These are phyloP conservation scores for Conticribra weissflogii DNA, from an alignment of 108 stramenopile genomes.

Conservation along the genomic window DNA sequence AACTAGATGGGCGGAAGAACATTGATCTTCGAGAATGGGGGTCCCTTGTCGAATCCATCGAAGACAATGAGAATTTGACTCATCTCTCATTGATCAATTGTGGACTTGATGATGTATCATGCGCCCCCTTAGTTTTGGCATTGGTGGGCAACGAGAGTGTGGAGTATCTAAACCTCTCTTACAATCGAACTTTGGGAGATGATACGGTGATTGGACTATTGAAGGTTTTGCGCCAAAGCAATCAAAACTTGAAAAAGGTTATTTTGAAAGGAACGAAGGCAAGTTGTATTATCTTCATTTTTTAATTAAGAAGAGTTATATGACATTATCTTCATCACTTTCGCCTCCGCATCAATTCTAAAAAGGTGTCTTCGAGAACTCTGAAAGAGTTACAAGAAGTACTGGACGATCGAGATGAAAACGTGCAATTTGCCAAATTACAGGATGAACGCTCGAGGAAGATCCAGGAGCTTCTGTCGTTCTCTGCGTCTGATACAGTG, in stretches of 20 bases:
- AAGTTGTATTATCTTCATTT: not conserved
- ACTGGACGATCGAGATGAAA: slow-evolving; percentile 6
- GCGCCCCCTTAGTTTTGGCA: slow-evolving; percentile 13
- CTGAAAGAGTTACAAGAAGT: not conserved
- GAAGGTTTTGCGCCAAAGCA: not conserved
- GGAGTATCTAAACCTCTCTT: slow-evolving; percentile 14
- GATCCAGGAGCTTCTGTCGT: slow-evolving; percentile 16
- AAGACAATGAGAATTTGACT: slow-evolving; percentile 22
- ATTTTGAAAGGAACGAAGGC: not conserved
- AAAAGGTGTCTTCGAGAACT: not conserved
- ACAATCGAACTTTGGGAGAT: slow-evolving; percentile 20
- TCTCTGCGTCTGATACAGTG: slow-evolving; percentile 7
- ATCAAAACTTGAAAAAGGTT: not conserved
- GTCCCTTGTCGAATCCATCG: slow-evolving; percentile 21
- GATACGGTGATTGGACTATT: slow-evolving; percentile 2
- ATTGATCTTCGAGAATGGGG: slow-evolving; percentile 25
- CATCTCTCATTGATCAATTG: slow-evolving; percentile 25
- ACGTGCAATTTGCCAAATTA: not conserved
- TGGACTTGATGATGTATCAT: slow-evolving; percentile 17
- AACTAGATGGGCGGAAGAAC: slow-evolving; percentile 30
- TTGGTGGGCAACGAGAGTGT: slow-evolving; percentile 33
- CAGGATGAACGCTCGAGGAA: slow-evolving; percentile 7
- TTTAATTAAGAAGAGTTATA: too few relatives aligned
- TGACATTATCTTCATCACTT: too few relatives aligned
- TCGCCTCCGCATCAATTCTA: too few relatives aligned